Base-by-base conservation (phyloP, 2,329 filamentous ascomycete species). In the Eutypa lata region DNA sequence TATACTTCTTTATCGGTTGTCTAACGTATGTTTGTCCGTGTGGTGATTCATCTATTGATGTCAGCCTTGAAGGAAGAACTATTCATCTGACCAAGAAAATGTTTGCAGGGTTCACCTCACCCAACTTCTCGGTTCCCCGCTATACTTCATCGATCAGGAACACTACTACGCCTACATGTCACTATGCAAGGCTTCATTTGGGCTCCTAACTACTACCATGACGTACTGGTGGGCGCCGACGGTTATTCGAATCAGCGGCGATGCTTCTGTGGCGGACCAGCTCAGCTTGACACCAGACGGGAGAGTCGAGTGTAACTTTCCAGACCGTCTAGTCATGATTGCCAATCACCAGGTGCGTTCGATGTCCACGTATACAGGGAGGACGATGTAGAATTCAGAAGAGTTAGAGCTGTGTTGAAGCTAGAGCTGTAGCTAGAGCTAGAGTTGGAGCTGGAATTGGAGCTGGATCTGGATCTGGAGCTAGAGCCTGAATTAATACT, bases 191-290 rank as follows among this genome's bases (percentile, higher is more conserved):
- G 84, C 90, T 65, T 89, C 83, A 2, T 95, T 95, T 68, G 89
- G 88, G 37, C 79, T 95, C 16, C 74, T 91, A 44, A 85, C 87
- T 57, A 91, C 88, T 19, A 88, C 87, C 44, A 84, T 93, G 76
- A 95, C 90, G 14, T 84, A 93, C 64, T 89, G 89, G 77, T 96
- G 90, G 87, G 87, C 88, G n/a, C 89, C 90, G 3, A 94, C 90
- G 0, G 81, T 85, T 4, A 87, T 96, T 51, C 81, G 89, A 51
- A 88, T 96, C 63, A 94, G 90, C 67, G 91, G 91, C 42, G 90
- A 96, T 71, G 84, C 82, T 49, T 90, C 87, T 26, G 89, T 96
- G 58, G 80, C 84, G 7, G 88, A 84, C 16, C 88, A 96, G 72
- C 82, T 96, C 50, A 78, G 77, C 56, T 78, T 86, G 57, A 87